Evolutionary conservation across 2,329 filamentous ascomycete genomes (phyloP), one percentile per base, ranked within the genome.

Genomic region (Colletotrichum sp.): DNA sequence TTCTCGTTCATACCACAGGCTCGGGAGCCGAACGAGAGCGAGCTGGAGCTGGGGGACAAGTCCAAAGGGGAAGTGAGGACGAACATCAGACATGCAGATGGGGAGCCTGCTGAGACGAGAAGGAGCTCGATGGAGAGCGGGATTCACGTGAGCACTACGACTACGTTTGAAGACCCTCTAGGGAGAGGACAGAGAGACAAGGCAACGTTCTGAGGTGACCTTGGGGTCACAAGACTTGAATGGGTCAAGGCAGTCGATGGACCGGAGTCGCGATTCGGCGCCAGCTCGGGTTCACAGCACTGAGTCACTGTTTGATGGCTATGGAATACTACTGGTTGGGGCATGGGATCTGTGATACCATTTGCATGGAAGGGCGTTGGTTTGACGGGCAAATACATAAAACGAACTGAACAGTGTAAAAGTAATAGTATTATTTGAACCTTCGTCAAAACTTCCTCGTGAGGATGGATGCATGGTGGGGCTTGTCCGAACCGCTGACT

Each of bases 31-130:
- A 79, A 72, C 71, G 81, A 82, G 64, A 84, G 81, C 52, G 74
- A 80, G 57, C 68, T 82, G 18, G 80, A 81, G 21, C 75, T 83
- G 16, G 82, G 82, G 4, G 82, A 84, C 61, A 82, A 82, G 75
- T 71, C 78, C 15, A 71, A 77, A 5, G 82, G 82, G 28, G 78
- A 83, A 32, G 82, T 84, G 13, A 79, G 79, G 58, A 84, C 82
- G 32, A 78, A 84, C 28, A 83, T 84, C 32, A 77, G 69, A 55
- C 30, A 64, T 18, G 70, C 43, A 10, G 63, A 73, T 24, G 61
- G 26, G 10, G 65, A 18, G 26, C 8, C 28, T 8, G 30, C 28
- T 8, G 30, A 15, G 64, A 52, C 48, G n/a, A 32, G 66, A 66
- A 18, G 52, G 30, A 69, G 34, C 30, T 78, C 76, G 13, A 58